Evolutionary conservation across 805 yeast species (phyloP), one percentile per base, ranked within the genome.

Genomic region (Monosporozyma solicola): DNA sequence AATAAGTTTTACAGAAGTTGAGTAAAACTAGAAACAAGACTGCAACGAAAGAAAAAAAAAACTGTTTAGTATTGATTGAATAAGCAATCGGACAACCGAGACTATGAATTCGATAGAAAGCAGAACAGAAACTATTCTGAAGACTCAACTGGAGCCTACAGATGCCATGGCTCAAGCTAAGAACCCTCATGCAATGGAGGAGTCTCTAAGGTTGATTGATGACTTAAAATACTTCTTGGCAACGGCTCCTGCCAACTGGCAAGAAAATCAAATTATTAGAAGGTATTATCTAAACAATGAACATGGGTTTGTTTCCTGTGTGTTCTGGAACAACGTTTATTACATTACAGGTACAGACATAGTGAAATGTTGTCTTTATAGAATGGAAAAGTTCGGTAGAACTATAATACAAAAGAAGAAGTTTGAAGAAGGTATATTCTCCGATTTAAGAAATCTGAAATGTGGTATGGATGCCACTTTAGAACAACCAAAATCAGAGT

Each of bases 181-280:
- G 5, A 33, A 37, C 15, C 41, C 45, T 3, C 44, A 51, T 6
- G 53, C 48, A 15, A 41, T 72, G 2, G 77, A 75, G 53, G 87
- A 82, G 61, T 76, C 85, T 11, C 67, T 56, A 49, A 72, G 83
- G 52, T 71, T 82, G 48, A 83, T 85, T 25, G 89, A 85, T 58
- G 94, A 87, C 64, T 69, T 91, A 59, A 89, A 89, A 72, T 85
- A 85, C 70, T 92, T 94, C 63, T 72, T 92, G 44, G 87, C 89
- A 2, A 88, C 96, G 0, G 98, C 98, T 0, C 98, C 99, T 0
- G 94, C 94, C 3, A 86, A 85, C 63, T 92, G 97, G 96, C 90
- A 84, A 65, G 87, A 83, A 55, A 84, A 85, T 60, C 97, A 92
- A 66, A 84, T 88, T 49, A 87, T 94, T 50, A 76, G 96, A 63